Base-by-base conservation (phyloP, 2,329 filamentous ascomycete genomes). In the Xylariomycetidae sp. region DNA sequence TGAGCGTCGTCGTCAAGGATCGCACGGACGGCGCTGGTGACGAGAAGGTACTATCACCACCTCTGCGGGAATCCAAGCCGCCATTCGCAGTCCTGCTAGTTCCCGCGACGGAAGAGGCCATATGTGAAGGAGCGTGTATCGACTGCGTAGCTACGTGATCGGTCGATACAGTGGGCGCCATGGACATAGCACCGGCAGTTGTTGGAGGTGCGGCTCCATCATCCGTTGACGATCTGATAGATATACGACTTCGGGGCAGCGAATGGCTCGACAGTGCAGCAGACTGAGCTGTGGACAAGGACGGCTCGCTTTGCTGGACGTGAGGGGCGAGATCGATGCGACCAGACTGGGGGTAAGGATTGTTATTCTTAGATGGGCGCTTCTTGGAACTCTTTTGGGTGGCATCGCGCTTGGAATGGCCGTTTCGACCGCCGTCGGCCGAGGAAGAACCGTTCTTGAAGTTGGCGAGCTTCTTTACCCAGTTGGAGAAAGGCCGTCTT, bases 391-490 rank as follows among this genome's bases (percentile, higher is more conserved):
- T 45, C 18, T 59, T 62, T 33, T 67, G 58, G 25, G 56, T 48
- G 32, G 52, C 50, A 42, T 62, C 62, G 33, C 62, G 60, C 48
- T 70, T 72, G 22, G 48, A 45, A 28, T 58, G 51, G 39, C 51
- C 61, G 43, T 56, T 61, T 51, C 55, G 60, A 37, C 51, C 61
- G 48, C 53, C 39, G 26, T 70, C 70, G 40, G 78, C 72, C 43
- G 74, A 77, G 19, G 81, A 84, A 4, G 80, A 81, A 36, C 67
- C 72, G 35, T 56, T 59, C 61, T 94, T 96, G 63, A 95, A 82
- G 58, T 83, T 90, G 41, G 88, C 82, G 37, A 97, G 77, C 54
- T 89, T 89, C 71, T 89, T 94, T 70, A 98, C 88, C 85, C 90
- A 94, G 48, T 82, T 86, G 29, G 89, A 78, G 57, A 97, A 97